Conservation (phyloP, 495 filamentous ascomycete genomes). For the Penicillium herquei region DNA sequence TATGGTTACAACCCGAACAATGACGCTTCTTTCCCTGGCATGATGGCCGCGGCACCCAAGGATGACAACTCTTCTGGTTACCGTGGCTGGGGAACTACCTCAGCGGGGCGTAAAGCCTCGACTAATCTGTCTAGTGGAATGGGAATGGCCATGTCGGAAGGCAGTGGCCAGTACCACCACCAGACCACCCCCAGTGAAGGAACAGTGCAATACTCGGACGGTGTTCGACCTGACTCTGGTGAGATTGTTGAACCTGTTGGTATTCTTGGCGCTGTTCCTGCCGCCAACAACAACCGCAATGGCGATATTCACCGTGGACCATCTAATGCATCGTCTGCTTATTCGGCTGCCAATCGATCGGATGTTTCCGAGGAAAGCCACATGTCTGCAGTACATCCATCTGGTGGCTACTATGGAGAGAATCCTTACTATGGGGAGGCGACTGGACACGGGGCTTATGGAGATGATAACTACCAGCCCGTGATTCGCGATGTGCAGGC, state of each 20-base stretch:
- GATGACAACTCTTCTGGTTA: conserved; percentile 77
- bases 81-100: conserved; percentile 91
- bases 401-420: conserved; percentile 49
- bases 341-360: conserved; percentile 78
- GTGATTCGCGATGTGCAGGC: conserved; percentile 94
- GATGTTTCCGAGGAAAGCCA: conserved; percentile 78
- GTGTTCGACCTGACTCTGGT: conserved; percentile 55
- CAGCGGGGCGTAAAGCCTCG: conserved; percentile 77
- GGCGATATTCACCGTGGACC: conserved; percentile 80
- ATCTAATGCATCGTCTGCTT: conserved; percentile 95
- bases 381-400: conserved; percentile 48
- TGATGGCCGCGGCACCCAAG: conserved; percentile 54
- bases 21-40: conserved; percentile 75
- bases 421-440: conserved; percentile 57
- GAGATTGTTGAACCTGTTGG: conserved; percentile 72
- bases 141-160: conserved; percentile 73
- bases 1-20: conserved; percentile 95
- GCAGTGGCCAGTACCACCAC: conserved; percentile 55
- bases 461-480: conserved; percentile 62
- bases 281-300: conserved; percentile 59
- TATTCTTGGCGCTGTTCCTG: conserved; percentile 69
- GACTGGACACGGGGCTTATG: conserved; percentile 56
- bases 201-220: conserved; percentile 65
- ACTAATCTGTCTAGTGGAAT: conserved; percentile 82
- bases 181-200: conserved; percentile 66